phyloP scores from a whole-genome alignment of 2,329 filamentous ascomycete genomes.

The Venturia pyrina region DNA sequence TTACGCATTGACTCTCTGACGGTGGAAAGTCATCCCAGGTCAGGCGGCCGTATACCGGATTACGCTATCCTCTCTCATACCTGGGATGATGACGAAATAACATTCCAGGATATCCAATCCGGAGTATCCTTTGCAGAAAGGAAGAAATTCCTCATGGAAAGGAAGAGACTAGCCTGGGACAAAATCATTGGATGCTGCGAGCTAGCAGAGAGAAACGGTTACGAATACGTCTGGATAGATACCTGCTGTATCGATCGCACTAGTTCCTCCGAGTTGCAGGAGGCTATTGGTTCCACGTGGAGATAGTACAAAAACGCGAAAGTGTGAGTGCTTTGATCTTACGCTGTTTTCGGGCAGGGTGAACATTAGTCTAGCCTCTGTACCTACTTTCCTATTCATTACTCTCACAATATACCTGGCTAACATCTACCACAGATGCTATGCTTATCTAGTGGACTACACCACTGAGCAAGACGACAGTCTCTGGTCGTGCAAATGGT shows the following conservation, averaged over 20 bases:
- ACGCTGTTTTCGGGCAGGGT: too few species aligned
- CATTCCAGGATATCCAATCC: not conserved
- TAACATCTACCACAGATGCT: not conserved
- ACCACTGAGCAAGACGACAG: not conserved
- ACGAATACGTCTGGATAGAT: slow-evolving; percentile 12
- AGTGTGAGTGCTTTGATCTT: not conserved
- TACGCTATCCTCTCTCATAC: slow-evolving; percentile 4
- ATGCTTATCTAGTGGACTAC: slow-evolving; percentile 7
- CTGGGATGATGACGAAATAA: not conserved
- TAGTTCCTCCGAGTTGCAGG: slow-evolving; percentile 7
- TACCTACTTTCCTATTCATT: too few species aligned
- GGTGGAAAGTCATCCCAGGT: not conserved
- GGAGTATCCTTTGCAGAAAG: not conserved
- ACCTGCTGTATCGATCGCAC: slow-evolving; percentile 14
- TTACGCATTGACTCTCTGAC: not conserved
- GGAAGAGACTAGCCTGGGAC: not conserved
- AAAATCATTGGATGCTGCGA: slow-evolving; percentile 6
- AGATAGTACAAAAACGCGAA: slow-evolving; percentile 10
- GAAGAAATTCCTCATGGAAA: too few species aligned
- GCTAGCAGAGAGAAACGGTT: slow-evolving; percentile 10
- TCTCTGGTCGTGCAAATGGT: slow-evolving; percentile 9
- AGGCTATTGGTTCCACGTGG: slow-evolving; percentile 14
- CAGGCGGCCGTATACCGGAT: not conserved
- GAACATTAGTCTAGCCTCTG: too few species aligned
- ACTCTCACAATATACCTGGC: not conserved